Evolutionary conservation across 2,329 filamentous ascomycete species (phyloP).

Genomic region (Cladosporium oxysporum): DNA sequence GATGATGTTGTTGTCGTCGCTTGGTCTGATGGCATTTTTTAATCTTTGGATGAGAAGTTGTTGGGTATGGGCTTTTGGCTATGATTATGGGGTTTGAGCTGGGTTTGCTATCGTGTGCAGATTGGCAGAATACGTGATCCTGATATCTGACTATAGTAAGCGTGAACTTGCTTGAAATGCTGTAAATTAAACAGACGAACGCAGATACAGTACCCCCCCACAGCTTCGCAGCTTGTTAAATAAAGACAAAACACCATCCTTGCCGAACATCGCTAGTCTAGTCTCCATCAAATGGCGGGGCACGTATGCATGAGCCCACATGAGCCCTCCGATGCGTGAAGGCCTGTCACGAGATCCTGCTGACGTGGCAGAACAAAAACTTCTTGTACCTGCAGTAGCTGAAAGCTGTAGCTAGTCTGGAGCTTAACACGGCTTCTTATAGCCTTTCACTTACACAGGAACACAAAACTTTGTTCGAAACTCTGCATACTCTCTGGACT

Average conservation of each 20-base stretch:
- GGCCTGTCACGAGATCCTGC: constrained; percentile 20
- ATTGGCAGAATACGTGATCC: not conserved
- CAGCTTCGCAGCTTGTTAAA: not conserved
- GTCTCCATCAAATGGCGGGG: constrained; percentile 10
- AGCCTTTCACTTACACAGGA: not conserved
- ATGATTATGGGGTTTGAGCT: not conserved
- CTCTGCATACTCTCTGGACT: not conserved
- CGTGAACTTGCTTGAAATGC: not conserved
- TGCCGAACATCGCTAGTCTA: constrained; percentile 9
- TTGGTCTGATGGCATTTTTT: constrained; percentile 8
- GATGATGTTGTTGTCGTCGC: constrained; percentile 24
- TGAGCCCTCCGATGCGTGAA: not conserved
- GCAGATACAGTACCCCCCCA: too few relatives aligned
- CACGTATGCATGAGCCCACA: constrained; percentile 5
- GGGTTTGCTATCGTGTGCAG: not conserved
- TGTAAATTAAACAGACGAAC: too few relatives aligned
- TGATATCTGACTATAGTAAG: not conserved
- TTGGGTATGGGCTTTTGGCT: too few relatives aligned
- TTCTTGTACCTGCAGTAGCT: constrained; percentile 24
- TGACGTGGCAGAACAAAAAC: constrained; percentile 21
- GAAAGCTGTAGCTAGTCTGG: not conserved
- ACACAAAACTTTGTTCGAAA: not conserved
- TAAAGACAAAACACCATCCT: not conserved
- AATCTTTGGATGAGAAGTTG: not conserved
- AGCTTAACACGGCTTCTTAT: not conserved